Evolutionary conservation across 371 early-diverging fungal genomes (phyloP), one percentile per base, ranked within the genome.

Genomic region (Mucor racemosus): DNA sequence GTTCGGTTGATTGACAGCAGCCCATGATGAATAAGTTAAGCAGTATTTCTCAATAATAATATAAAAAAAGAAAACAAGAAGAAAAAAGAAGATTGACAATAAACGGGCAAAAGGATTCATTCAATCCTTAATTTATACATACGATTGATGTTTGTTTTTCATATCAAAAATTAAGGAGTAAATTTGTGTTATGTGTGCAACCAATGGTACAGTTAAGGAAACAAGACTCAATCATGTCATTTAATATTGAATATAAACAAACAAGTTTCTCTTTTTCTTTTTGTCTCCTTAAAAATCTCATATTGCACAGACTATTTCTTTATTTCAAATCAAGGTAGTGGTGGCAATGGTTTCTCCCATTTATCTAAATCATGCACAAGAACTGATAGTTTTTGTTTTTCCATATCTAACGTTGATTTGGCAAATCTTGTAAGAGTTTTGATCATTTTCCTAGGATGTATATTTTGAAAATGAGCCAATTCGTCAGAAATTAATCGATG

Each of bases 1-100:
- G 91, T 67, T 96, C 96, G 67, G 87, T 85, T 73, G 93, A 93
- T 73, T 87, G 85, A 65, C 92, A 90, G 77, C 96, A 95, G 72
- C 98, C 97, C 98, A 98, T 98, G 1, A 35, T 42, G 21, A 38
- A 14, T 19, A 15, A 14, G 36, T 31, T 5, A 33, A 7, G 14
- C 38, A 38, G 9, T 34, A 6, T n/a, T 14, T 26, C 26, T 26
- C 26, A 40, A 17, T 5, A 4, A 33, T 36, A 35, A 36, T 35
- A 19, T 40, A 58, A 53, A 53, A 35, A 53, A 50, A 17, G 44
- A 63, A 4, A 34, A 53, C 19, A 19, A 57, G 38, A 44, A 55
- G 44, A 57, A 58, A 26, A 48, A 57, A 36, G 19, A 65, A 50
- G 36, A 38, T 33, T 11, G 21, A 21, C 6, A 44, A n/a, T 11